Base-by-base conservation (phyloP, 2,329 filamentous ascomycete species). In the Amylocarpus encephaloides region DNA sequence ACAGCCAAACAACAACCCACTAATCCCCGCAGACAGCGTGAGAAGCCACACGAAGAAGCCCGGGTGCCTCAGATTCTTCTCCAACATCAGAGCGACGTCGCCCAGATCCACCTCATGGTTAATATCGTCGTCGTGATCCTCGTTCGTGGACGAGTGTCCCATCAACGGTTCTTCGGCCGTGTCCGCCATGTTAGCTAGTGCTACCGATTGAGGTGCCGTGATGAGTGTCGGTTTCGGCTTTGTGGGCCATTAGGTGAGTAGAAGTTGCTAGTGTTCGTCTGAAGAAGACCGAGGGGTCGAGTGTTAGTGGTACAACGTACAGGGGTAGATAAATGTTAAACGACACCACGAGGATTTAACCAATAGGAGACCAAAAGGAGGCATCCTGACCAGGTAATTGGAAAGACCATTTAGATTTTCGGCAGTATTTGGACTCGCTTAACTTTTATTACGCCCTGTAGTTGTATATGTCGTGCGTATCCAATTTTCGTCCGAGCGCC, bases 1-100 rank as follows among this genome's bases (percentile, higher is more conserved):
- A 81, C 82, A 86, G 61, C 83, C 83, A 69, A 86, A 86, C 0
- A 86, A 63, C 1, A 86, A 70, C 6, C 83, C 83, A 58, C 80
- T 83, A 47, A 86, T 82, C 5, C 82, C 80, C 10, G 83, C 83
- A 10, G 80, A 78, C 44, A 83, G 68, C 3, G 82, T 83, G 54
- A 86, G 68, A 12, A 80, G 63, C 72, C 82, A 78, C 30, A 85
- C 73, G 55, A 82, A 83, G 16, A 73, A 46, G 2, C 77, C 63
- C 2, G 64, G 64, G 9, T 61, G 51, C 32, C 43, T 49, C 5
- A 62, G 43, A 39, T 62, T 64, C 59, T 65, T 64, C 45, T 64
- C 59, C 3, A 62, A 53, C 2, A 62, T 50, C 5, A 61, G 49
- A 9, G 59, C 59, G 1, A 61, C 59, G 43, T 62, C 57, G 34